phyloP scores from a whole-genome alignment of 768 basidiomycete species.

The Termitomyces sp. region DNA sequence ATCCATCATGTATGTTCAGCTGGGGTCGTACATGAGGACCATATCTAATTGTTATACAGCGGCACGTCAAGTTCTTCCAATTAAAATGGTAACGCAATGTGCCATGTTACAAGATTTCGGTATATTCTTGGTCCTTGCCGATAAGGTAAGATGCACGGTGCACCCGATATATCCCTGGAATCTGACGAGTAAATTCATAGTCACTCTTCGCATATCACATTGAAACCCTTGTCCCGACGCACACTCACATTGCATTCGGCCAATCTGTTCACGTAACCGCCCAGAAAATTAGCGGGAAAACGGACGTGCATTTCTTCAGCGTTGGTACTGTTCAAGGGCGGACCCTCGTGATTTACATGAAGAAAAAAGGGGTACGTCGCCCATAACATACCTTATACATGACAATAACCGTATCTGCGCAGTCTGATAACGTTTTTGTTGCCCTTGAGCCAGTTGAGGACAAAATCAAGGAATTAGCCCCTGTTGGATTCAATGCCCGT shows the following conservation, averaged over 20 bases:
- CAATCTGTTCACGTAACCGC: constrained; percentile 63
- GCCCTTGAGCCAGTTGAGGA: constrained; percentile 90
- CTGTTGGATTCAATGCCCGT: constrained; percentile 64
- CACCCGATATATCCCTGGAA: neutral
- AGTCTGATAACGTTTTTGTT: constrained; percentile 89
- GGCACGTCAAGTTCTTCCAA: constrained; percentile 86
- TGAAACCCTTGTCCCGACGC: constrained; percentile 63
- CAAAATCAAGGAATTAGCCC: constrained; percentile 74
- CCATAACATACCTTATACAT: neutral
- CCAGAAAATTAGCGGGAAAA: constrained; percentile 84
- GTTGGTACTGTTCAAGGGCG: constrained; percentile 84
- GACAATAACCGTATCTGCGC: neutral
- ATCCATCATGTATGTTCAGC: constrained; percentile 65
- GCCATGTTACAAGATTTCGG: constrained; percentile 95
- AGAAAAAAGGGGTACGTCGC: constrained; percentile 71
- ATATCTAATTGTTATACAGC: constrained; percentile 38
- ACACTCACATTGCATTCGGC: constrained; percentile 56
- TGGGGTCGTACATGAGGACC: neutral
- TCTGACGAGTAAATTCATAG: constrained; percentile 29
- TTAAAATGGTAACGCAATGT: constrained; percentile 91
- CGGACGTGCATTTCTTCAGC: constrained; percentile 93
- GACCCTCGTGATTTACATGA: constrained; percentile 92
- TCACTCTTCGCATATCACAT: constrained; percentile 91
- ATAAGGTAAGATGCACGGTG: constrained; percentile 52
- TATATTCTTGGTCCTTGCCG: constrained; percentile 91